Percentiles rank a stretch among this genome's conserved stretches.
Evolutionary conservation across 805 yeast species (phyloP).

Genomic region (Candida ovalis): DNA sequence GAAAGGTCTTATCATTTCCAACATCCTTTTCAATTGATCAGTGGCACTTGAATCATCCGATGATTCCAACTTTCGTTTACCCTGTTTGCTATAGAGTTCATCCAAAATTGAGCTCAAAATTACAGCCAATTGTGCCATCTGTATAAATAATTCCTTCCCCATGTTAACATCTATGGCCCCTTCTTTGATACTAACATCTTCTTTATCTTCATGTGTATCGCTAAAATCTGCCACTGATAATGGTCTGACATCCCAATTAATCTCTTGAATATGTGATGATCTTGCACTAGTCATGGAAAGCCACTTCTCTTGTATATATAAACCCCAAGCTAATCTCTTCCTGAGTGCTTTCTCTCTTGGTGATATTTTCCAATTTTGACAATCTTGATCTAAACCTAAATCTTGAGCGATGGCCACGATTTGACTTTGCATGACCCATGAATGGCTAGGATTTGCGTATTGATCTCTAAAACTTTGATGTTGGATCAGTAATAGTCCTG

Average conservation of each 20-base stretch:
- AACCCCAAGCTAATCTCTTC: conserved; percentile 47
- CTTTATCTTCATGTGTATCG: conserved; percentile 40
- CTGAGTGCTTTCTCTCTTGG: conserved; percentile 44
- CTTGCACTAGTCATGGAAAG: conserved; percentile 39
- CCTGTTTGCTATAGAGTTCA: conserved; percentile 7
- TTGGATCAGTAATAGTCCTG: conserved; percentile 30
- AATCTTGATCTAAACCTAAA: conserved; percentile 44
- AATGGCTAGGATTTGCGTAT: conserved; percentile 34
- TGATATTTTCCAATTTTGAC: conserved; percentile 43
- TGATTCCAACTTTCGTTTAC: background rate
- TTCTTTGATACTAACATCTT: conserved; percentile 22
- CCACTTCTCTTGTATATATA: conserved; percentile 48
- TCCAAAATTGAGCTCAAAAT: conserved; percentile 10
- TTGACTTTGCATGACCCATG: conserved; percentile 25
- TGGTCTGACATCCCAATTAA: conserved; percentile 39
- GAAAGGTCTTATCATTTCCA: conserved; percentile 10
- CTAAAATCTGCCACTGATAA: conserved; percentile 43
- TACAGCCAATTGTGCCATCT: conserved; percentile 10
- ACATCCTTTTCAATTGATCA: conserved; percentile 4
- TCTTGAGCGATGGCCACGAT: conserved; percentile 39
- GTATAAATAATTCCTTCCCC: conserved; percentile 14
- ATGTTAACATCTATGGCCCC: conserved; percentile 11
- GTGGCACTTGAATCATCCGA: background rate
- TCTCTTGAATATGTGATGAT: conserved; percentile 41
- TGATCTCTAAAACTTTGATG: conserved; percentile 30